Percentiles rank a stretch among this genome's conserved stretches.
Conservation (phyloP, 768 basidiomycete species). For the Phylloporus sp. region DNA sequence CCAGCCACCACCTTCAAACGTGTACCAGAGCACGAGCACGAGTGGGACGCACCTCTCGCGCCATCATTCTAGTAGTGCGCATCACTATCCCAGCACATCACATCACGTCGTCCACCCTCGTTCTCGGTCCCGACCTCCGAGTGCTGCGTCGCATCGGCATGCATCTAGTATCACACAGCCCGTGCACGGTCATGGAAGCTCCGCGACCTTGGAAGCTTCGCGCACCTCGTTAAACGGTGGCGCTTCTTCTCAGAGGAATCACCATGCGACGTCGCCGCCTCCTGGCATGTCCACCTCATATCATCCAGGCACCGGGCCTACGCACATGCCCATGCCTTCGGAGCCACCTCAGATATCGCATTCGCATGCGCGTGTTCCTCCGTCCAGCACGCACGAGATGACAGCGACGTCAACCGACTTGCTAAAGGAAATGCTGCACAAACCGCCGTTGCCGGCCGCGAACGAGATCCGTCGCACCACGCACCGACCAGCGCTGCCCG, state of each 20-base stretch:
- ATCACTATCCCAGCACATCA: conserved; percentile 10
- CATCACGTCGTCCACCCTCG: conserved; percentile 20
- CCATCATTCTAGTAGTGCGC: conserved; percentile 7
- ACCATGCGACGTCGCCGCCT: conserved; percentile 9
- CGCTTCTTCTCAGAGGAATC: conserved; percentile 10
- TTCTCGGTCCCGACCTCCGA: conserved; percentile 27
- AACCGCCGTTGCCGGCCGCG: conserved; percentile 6
- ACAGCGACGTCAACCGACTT: neutral
- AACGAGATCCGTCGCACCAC: conserved; percentile 15
- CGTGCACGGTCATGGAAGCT: conserved; percentile 24
- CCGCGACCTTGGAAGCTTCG: conserved; percentile 17
- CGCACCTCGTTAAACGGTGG: conserved; percentile 19
- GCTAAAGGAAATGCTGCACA: conserved; percentile 1
- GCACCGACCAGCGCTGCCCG: conserved; percentile 21
- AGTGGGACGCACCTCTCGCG: conserved; percentile 11
- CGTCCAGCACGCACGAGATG: neutral
- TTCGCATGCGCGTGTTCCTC: conserved; percentile 10
- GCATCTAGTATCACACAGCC: conserved; percentile 24
- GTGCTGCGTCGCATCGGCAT: conserved; percentile 29
- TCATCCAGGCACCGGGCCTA: conserved; percentile 2
- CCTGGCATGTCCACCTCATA: conserved; percentile 2
- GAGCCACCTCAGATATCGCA: conserved; percentile 17
- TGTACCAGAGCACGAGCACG: conserved; percentile 12
- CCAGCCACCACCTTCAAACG: conserved; percentile 5
- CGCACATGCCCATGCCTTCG: conserved; percentile 6